Evolutionary conservation across 1,139 yeast genomes (phyloP).

Genomic region (Pichia sp.): DNA sequence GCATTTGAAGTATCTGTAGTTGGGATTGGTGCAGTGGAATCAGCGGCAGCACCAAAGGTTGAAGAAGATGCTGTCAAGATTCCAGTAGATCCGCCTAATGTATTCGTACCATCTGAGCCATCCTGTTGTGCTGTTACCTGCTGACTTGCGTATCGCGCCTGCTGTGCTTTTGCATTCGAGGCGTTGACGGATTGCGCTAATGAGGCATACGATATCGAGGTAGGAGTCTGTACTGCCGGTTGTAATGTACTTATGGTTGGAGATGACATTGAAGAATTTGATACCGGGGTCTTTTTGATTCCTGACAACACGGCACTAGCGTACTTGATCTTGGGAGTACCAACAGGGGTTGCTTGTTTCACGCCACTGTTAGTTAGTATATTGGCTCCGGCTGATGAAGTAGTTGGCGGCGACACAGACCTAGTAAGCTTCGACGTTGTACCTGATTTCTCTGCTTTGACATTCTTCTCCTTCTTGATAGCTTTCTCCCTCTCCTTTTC

Average conservation of each 20-base stretch:
- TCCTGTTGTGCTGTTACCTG: too few relatives aligned
- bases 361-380: constrained; percentile 12
- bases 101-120: too few relatives aligned
- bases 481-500: constrained; percentile 6
- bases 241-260: constrained; percentile 1
- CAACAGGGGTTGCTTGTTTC: constrained; percentile 23
- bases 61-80: too few relatives aligned
- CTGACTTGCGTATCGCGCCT: background rate
- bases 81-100: too few relatives aligned
- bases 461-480: constrained; percentile 3
- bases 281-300: constrained; percentile 6
- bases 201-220: background rate
- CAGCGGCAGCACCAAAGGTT: too few relatives aligned
- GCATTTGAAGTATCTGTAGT: too few relatives aligned
- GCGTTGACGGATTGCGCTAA: background rate
- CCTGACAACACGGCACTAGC: constrained; percentile 26
- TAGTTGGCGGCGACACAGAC: constrained; percentile 8
- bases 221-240: background rate
- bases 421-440: constrained; percentile 5
- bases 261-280: constrained; percentile 4
- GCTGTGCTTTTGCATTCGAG: background rate
- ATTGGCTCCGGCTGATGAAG: constrained; percentile 11
- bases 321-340: constrained; percentile 29
- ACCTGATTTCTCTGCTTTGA: background rate
- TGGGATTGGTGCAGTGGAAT: too few relatives aligned